Conservation (phyloP, 2,329 filamentous ascomycete genomes). For the Fusarium illudens region DNA sequence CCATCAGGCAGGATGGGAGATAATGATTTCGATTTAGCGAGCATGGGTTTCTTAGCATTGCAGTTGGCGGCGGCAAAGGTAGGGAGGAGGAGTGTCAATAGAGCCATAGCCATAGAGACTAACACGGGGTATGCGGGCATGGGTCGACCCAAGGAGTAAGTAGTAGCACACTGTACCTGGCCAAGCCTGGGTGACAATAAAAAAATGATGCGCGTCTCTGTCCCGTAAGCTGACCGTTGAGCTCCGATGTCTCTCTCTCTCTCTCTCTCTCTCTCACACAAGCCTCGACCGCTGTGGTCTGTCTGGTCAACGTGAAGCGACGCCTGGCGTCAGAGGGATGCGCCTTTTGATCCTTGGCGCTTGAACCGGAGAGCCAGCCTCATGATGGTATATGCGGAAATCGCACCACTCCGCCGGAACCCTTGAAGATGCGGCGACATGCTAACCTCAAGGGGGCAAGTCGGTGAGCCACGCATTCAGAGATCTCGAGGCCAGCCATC, state of each 20-base stretch:
- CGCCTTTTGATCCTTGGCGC: constrained; percentile 16
- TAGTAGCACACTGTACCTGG: background rate
- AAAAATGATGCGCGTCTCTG: constrained; percentile 4
- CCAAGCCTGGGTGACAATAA: background rate
- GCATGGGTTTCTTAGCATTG: constrained; percentile 9
- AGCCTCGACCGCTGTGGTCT: background rate
- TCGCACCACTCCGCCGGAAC: constrained; percentile 35
- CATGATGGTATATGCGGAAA: constrained; percentile 39
- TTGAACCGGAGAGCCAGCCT: constrained; percentile 31
- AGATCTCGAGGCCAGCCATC: constrained; percentile 40
- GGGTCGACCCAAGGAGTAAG: background rate
- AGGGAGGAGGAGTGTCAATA: background rate
- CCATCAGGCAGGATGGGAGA: constrained; percentile 1
- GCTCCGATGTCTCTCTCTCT: background rate
- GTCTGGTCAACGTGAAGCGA: background rate
- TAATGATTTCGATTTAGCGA: constrained; percentile 10
- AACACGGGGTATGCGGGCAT: constrained; percentile 6
- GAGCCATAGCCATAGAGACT: constrained; percentile 9
- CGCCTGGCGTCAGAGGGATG: constrained; percentile 10
- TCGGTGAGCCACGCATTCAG: constrained; percentile 30
- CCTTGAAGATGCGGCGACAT: constrained; percentile 24
- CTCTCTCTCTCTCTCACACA: too few species aligned
- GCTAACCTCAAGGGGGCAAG: constrained; percentile 39
- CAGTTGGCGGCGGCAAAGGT: constrained; percentile 6
- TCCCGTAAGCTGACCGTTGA: background rate